These are phyloP conservation scores for Cryomyces antarcticus DNA, from an alignment of 495 filamentous ascomycete species.

Conservation along the genomic window DNA sequence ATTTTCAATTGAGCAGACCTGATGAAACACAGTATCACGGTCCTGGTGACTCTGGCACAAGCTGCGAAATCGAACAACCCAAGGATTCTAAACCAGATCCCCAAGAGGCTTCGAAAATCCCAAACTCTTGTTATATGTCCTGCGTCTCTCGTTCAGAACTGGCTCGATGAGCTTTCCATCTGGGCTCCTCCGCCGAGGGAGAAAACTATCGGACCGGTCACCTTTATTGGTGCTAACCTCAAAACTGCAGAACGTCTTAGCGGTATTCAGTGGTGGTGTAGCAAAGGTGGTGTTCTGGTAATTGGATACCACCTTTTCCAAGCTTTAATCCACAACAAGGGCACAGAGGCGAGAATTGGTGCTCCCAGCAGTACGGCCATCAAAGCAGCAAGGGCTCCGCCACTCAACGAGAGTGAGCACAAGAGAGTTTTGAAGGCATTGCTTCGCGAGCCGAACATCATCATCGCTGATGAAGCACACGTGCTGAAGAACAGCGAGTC, in stretches of 20 bases:
- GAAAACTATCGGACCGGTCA: conserved; percentile 10
- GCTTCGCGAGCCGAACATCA: conserved; percentile 29
- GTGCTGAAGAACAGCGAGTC: conserved; percentile 42
- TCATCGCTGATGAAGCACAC: conserved; percentile 84
- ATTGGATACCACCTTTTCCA: conserved; percentile 54
- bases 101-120: conserved; percentile 34
- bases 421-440: background rate
- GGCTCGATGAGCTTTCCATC: conserved; percentile 51
- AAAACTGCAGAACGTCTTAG: conserved; percentile 17
- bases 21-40: conserved; percentile 34
- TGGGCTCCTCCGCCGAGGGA: conserved; percentile 36
- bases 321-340: conserved; percentile 22
- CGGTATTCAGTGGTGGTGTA: conserved; percentile 35
- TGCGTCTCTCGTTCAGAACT: conserved; percentile 55
- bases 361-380: no score
- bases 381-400: background rate
- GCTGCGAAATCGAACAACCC: conserved; percentile 38
- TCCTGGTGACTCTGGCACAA: conserved; percentile 53
- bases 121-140: conserved; percentile 61
- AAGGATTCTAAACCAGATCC: conserved; percentile 42
- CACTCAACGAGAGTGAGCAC: background rate
- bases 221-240: conserved; percentile 9
- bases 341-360: conserved; percentile 1
- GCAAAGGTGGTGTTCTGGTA: conserved; percentile 50
- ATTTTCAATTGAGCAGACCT: background rate